Evolutionary conservation across 2,329 filamentous ascomycete species (phyloP).

Genomic region (Thermoascus crustaceus): DNA sequence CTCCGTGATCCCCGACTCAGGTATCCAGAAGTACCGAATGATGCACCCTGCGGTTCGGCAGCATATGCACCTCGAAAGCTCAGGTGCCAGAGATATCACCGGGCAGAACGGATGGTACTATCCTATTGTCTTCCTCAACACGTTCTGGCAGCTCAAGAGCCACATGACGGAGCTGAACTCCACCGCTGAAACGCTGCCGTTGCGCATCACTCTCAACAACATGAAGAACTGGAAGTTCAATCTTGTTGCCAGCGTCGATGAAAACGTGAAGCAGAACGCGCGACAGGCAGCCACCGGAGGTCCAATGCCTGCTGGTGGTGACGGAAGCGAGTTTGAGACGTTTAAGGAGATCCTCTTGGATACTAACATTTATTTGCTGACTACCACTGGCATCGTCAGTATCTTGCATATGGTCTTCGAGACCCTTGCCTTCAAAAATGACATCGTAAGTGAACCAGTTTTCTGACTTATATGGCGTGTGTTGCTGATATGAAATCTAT

Average conservation of each 20-base stretch:
- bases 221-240: slow-evolving; percentile 84
- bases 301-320: slow-evolving; percentile 65
- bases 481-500: slow-evolving; percentile 13
- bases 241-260: slow-evolving; percentile 73
- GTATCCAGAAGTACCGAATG: slow-evolving; percentile 56
- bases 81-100: slow-evolving; percentile 69
- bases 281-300: slow-evolving; percentile 68
- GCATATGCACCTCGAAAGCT: slow-evolving; percentile 70
- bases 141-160: slow-evolving; percentile 88
- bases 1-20: slow-evolving; percentile 74
- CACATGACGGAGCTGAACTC: slow-evolving; percentile 91
- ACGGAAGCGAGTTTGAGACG: slow-evolving; percentile 92
- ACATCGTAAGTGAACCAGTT: slow-evolving; percentile 57
- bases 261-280: slow-evolving; percentile 75
- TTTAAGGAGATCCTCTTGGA: slow-evolving; percentile 93
- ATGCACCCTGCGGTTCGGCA: slow-evolving; percentile 68
- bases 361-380: slow-evolving; percentile 85
- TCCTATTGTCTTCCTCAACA: slow-evolving; percentile 85
- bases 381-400: slow-evolving; percentile 73
- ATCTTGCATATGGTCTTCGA: slow-evolving; percentile 93
- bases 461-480: neutral
- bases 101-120: slow-evolving; percentile 92
- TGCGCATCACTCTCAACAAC: slow-evolving; percentile 78
- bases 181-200: slow-evolving; percentile 71
- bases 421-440: slow-evolving; percentile 91